These are phyloP conservation scores for Hypoxylon sp. DNA, from an alignment of 2,329 filamentous ascomycete genomes.

Conservation along the genomic window DNA sequence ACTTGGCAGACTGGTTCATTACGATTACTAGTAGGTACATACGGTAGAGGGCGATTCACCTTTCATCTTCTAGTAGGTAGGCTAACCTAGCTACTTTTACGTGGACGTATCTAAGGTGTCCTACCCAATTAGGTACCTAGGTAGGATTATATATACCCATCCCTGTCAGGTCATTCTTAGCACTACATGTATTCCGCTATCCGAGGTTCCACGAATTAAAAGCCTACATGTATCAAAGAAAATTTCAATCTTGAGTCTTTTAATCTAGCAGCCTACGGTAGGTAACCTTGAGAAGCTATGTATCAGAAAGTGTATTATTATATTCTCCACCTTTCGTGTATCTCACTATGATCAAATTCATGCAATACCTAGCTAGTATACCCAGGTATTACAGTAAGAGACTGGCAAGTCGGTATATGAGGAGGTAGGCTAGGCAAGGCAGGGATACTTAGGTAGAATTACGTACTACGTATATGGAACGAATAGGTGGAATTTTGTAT, in stretches of 20 bases:
- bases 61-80: slow-evolving; percentile 21
- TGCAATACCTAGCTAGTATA: neutral
- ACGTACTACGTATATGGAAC: neutral
- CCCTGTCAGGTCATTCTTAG: slow-evolving; percentile 26
- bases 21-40: slow-evolving; percentile 15
- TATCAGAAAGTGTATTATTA: neutral
- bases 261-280: slow-evolving; percentile 11
- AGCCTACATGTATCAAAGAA: slow-evolving; percentile 12
- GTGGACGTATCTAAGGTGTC: slow-evolving; percentile 22
- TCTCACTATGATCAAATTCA: slow-evolving; percentile 6
- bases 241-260: slow-evolving; percentile 13
- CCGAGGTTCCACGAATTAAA: slow-evolving; percentile 32
- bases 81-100: slow-evolving; percentile 22
- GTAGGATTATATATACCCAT: slow-evolving; percentile 31
- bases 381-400: neutral
- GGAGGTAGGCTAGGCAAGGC: slow-evolving; percentile 10
- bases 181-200: slow-evolving; percentile 39
- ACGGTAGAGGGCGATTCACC: slow-evolving; percentile 15
- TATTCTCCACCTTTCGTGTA: slow-evolving; percentile 13
- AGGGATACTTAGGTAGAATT: slow-evolving; percentile 3
- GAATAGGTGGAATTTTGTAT: slow-evolving; percentile 18
- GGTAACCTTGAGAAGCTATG: slow-evolving; percentile 12
- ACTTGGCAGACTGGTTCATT: slow-evolving; percentile 34
- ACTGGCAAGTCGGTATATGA: neutral
- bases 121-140: slow-evolving; percentile 25